Evolutionary conservation across 1,139 yeast genomes (phyloP), one percentile per base, ranked within the genome.

Genomic region (Scheffersomyces quercinus): DNA sequence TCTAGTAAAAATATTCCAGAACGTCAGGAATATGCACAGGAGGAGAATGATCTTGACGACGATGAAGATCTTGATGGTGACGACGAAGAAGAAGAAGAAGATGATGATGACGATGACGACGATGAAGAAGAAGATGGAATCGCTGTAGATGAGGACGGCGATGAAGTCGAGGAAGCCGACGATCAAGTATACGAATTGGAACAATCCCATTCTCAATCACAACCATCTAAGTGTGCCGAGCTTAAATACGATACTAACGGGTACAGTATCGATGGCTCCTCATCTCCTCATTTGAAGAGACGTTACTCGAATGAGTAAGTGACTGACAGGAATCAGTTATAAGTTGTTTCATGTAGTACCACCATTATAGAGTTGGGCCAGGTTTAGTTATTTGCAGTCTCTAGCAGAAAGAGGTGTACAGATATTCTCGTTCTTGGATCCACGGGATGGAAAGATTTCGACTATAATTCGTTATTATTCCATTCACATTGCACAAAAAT

Each of bases 221-320:
- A 16, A 16, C 20, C 20, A 16, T 16, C 20, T 5, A 16, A 16
- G 5, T 16, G 20, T 16, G 15, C 14, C 34, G 34, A 11, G 7
- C 37, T 16, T 36, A 57, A 54, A 35, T 67, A 58, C 45, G 56
- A 67, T 42, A 37, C 51, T 4, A 47, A 53, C 14, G 73, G 73
- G 3, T 57, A 56, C 41, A 62, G 67, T 41, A 42, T 55, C 10
- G 69, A 65, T 47, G 67, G 68, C 3, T 56, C 67, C 6, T 65
- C 70, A 5, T 68, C 73, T 2, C 73, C 73, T 6, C 73, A 68
- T 52, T 58, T 69, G 39, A 69, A 68, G 47, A 49, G 73, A 40
- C 56, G 64, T 37, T 54, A 57, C 38, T 50, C 54, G 32, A 42
- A 38, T 30, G 30, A 20, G 15, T 37, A 29, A 14, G 16, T 9